Percentiles rank a stretch among this genome's conserved stretches.
Conservation (phyloP, 2,329 filamentous ascomycete species). For the Aspergillus hortae region DNA sequence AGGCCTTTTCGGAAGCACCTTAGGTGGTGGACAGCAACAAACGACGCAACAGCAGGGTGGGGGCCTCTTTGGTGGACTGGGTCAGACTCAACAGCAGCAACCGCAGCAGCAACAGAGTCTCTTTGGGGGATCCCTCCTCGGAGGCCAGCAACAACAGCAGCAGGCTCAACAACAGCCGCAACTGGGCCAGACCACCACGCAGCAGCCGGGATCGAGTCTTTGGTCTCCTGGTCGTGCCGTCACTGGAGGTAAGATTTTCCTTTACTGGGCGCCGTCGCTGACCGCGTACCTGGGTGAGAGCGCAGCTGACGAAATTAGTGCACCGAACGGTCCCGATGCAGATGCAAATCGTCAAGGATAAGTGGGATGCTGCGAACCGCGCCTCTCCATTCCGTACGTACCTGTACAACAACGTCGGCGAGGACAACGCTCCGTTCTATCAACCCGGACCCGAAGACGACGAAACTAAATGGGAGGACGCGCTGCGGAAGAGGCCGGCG, state of each 20-base stretch:
- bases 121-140: constrained; percentile 27
- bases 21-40: constrained; percentile 21
- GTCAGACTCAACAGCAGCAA: constrained; percentile 31
- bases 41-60: constrained; percentile 19
- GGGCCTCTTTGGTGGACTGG: constrained; percentile 25
- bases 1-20: constrained; percentile 25
- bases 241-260: constrained; percentile 34
- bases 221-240: constrained; percentile 44
- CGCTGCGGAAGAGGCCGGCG: constrained; percentile 56
- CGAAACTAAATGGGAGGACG: constrained; percentile 62
- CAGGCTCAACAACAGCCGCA: constrained; percentile 34
- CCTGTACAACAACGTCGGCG: constrained; percentile 60
- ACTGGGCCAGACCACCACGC: constrained; percentile 38
- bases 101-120: constrained; percentile 33
- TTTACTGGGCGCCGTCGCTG: constrained; percentile 3
- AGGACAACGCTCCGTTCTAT: constrained; percentile 60
- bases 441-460: constrained; percentile 56
- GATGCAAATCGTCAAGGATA: constrained; percentile 57
- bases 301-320: constrained; percentile 30
- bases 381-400: constrained; percentile 58
- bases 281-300: too few species aligned
- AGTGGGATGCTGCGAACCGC: constrained; percentile 56
- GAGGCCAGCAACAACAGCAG: constrained; percentile 26
- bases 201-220: constrained; percentile 38
- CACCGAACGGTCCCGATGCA: constrained; percentile 61